Conservation (phyloP, 768 basidiomycete species). For the Suillus subaureus region DNA sequence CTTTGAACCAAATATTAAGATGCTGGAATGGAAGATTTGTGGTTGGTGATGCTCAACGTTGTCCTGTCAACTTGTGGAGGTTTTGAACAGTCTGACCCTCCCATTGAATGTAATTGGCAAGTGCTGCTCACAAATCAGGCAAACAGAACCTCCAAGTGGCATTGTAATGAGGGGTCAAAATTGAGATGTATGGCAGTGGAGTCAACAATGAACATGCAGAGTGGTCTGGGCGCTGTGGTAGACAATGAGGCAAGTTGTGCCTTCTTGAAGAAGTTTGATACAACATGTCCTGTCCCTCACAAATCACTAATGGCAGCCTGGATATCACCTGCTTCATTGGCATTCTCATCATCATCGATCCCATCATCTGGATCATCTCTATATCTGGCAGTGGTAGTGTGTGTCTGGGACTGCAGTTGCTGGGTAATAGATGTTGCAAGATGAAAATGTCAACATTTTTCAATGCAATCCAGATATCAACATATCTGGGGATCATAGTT, state of each 20-base stretch:
- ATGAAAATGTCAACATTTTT: slow-evolving; percentile 32
- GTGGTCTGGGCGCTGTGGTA: slow-evolving; percentile 9
- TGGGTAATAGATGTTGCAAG: background rate
- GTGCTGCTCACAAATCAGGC: too few relatives aligned
- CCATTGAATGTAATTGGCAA: too few relatives aligned
- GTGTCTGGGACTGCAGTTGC: background rate
- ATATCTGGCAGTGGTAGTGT: background rate
- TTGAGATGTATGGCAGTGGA: slow-evolving; percentile 29
- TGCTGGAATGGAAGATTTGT: too few relatives aligned
- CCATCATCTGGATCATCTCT: background rate
- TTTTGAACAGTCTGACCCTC: too few relatives aligned
- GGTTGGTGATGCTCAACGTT: too few relatives aligned
- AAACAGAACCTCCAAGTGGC: too few relatives aligned
- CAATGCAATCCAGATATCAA: slow-evolving; percentile 29
- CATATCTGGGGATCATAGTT: slow-evolving; percentile 39
- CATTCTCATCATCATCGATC: background rate
- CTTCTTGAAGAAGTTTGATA: background rate
- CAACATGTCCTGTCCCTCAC: background rate
- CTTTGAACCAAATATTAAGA: too few relatives aligned
- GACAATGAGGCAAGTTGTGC: background rate
- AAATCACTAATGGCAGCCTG: background rate
- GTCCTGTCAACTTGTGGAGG: too few relatives aligned
- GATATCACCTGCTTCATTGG: background rate
- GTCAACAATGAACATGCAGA: slow-evolving; percentile 14
- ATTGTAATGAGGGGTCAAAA: slow-evolving; percentile 15